Evolutionary conservation across 2,329 filamentous ascomycete species (phyloP), one percentile per base, ranked within the genome.

Genomic region (Zasmidium angulare): DNA sequence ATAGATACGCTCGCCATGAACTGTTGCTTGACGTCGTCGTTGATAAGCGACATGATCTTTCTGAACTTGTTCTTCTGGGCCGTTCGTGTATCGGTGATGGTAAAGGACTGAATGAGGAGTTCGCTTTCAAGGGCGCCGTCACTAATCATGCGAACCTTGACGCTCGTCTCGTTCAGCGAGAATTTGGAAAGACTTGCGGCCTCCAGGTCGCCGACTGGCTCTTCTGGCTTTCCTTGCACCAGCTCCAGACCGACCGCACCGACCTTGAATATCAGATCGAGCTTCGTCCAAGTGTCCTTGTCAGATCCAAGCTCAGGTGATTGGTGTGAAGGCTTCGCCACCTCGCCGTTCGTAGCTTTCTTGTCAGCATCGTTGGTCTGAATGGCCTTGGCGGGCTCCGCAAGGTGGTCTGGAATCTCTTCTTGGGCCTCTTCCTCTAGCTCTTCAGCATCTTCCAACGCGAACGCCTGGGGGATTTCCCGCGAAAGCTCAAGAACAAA

Each of bases 1-100:
- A 99, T 96, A 0, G 93, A 96, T 2, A 99, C 80, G 72, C 90
- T 97, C 19, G 95, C 95, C 95, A 99, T 99, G 71, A 99, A 93
- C 69, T 99, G 96, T 74, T 98, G 93, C 49, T 86, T 85, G 56
- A 95, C 92, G 57, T 93, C 89, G 67, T 92, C 93, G 75, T 97
- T 98, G 70, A 93, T 92, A 56, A 96, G 88, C 1, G 93, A 93
- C 95, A 99, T 98, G 77, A 99, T 97, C 74, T 93, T 96, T 53
- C 92, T 87, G 82, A 96, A 99, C 72, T 96, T 97, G 79, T 97
- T 99, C 3, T 89, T 90, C 68, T 96, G 93, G 55, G 86, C 85
- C 3, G 86, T 87, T n/a, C 96, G 88, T 63, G 89, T 97, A 73
- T 99, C 95, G 57, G 90, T 86, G 65, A 98, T 96, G 0, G 92